Base-by-base conservation (phyloP, 345 rosid species). In the Populus ilicifolia region DNA sequence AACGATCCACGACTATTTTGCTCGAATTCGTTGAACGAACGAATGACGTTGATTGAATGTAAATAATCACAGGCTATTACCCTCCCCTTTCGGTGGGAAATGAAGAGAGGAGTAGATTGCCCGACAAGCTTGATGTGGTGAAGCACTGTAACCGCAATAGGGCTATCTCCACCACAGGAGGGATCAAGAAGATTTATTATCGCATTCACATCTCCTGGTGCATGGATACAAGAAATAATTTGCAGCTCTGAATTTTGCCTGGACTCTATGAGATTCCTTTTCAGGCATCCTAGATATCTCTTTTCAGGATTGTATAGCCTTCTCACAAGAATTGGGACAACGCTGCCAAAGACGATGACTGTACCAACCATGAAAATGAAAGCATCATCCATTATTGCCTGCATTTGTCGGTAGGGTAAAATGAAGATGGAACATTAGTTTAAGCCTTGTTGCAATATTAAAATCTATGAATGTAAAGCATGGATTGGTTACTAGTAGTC, bases 211-310 rank as follows among this genome's bases (percentile, higher is more conserved):
- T 88, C 71, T 36, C 80, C 83, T 12, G 86, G 85, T 65, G 79
- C 71, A 59, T 87, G 84, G 67, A 88, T 70, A 74, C 90, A 88
- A 6, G 84, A 76, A 23, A 90, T 82, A 14, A 87, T 54, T 35
- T 69, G 74, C 18, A 82, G 62, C 43, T 74, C 85, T 3, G 75
- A 46, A 3, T 75, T 20, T 2, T 38, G 23, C 4, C 52, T 16
- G 56, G 75, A 5, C n/a, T 75, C 66, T 8, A 69, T n/a, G 5
- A 80, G 46, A 59, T 59, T 84, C 48, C 80, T 75, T 35, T 67
- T 78, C 30, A 75, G 71, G 77, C 78, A 80, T 27, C 85, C 87
- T 8, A 54, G 69, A 52, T 77, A 82, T 59, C 74, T 81, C 43
- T 59, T 74, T 0, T 84, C 33, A 27, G 86, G 84, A 79, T 80